Percentiles rank a stretch among this genome's conserved stretches.
Evolutionary conservation across 176 grass and related monocot genomes (phyloP).

Genomic region (Ananas comosus): DNA sequence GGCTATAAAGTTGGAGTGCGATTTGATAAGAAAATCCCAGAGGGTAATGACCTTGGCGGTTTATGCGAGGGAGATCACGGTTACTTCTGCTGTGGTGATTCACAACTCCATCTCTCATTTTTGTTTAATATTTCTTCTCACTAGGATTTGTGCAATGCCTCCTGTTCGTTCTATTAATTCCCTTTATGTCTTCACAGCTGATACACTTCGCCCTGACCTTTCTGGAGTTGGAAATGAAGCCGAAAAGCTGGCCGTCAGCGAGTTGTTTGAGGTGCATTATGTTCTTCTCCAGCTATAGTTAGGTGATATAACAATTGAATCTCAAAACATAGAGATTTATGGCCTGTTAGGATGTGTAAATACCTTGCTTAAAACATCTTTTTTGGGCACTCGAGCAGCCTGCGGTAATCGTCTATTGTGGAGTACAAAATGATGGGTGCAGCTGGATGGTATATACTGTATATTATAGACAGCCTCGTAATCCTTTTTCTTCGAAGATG

Average conservation of each 20-base stretch:
- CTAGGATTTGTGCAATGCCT: conserved; percentile 7
- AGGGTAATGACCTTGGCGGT: conserved; percentile 97
- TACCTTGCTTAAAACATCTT: no score
- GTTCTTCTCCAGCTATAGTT: no score
- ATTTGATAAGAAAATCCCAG: conserved; percentile 89
- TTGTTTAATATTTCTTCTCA: conserved; percentile 8
- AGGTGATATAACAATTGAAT: no score
- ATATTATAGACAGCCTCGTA: no score
- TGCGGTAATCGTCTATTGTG: no score
- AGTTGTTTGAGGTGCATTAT: conserved; percentile 72
- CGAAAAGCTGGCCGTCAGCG: conserved; percentile 74
- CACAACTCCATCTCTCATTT: conserved; percentile 9
- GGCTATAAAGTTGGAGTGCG: conserved; percentile 92
- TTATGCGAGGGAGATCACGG: conserved; percentile 94
- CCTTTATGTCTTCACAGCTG: conserved; percentile 34
- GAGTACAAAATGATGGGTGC: no score
- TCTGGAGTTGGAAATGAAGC: conserved; percentile 41
- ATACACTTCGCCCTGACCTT: conserved; percentile 63
- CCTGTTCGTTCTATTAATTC: conserved; percentile 7
- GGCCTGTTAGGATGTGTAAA: no score
- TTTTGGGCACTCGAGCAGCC: no score
- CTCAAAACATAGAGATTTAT: no score
- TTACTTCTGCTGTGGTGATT: conserved; percentile 88
- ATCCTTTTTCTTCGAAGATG: no score
- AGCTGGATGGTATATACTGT: no score